Percentiles rank a stretch among this genome's conserved stretches.
Evolutionary conservation across 108 stramenopile genomes (phyloP).

Genomic region (Nitzschia inconspicua): DNA sequence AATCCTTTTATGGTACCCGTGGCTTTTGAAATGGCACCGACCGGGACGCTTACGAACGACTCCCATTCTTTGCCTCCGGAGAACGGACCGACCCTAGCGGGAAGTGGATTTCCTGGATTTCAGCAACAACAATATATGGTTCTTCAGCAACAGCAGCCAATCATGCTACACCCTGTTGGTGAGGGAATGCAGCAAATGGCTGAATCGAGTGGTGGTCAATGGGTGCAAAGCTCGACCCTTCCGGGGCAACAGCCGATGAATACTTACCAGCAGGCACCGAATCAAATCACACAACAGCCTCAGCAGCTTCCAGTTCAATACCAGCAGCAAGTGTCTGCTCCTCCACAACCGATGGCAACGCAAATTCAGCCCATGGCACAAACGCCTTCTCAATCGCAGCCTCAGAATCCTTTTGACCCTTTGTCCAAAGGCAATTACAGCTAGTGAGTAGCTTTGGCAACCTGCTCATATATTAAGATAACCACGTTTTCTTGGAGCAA

Average conservation of each 20-base stretch:
- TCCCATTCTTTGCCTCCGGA: background rate
- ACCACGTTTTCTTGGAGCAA: no score
- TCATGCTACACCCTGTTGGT: conserved; percentile 23
- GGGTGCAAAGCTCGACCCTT: background rate
- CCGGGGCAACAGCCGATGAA: background rate
- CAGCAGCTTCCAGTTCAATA: conserved; percentile 1
- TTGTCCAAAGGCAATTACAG: no score
- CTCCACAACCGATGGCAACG: background rate
- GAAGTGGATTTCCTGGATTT: background rate
- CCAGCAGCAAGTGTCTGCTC: background rate
- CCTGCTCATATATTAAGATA: no score
- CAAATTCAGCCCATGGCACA: conserved; percentile 2
- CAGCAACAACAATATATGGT: conserved; percentile 28
- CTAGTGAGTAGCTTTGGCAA: no score
- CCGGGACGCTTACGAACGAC: background rate
- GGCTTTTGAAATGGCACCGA: conserved; percentile 22
- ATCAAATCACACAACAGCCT: background rate
- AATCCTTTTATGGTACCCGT: conserved; percentile 19
- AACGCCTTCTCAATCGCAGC: no score
- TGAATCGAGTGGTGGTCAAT: background rate
- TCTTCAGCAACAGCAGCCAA: conserved; percentile 20
- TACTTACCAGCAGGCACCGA: background rate
- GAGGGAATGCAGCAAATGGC: conserved; percentile 16
- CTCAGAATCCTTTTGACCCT: conserved; percentile 20
- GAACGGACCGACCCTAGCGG: background rate